phyloP scores from a whole-genome alignment of 257 asterid genomes.

The Dorcoceras hygrometricum region DNA sequence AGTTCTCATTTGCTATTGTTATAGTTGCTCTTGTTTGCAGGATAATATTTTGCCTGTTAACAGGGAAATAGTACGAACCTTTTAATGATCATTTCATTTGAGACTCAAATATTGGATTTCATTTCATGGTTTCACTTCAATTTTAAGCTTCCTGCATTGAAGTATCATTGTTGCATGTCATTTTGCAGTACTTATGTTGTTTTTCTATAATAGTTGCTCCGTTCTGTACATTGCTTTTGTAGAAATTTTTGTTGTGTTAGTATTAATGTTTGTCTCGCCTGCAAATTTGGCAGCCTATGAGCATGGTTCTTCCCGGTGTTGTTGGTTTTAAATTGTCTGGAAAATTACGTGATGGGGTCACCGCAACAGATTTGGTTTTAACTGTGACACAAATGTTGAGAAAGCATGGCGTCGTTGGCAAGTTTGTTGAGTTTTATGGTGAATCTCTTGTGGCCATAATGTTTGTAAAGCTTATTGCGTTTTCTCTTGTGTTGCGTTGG shows the following conservation, averaged over 20 bases:
- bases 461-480: neutral
- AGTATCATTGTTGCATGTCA: too few relatives aligned
- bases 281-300: conserved; percentile 62
- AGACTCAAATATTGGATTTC: neutral
- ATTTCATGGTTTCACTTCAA: neutral
- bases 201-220: neutral
- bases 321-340: conserved; percentile 86
- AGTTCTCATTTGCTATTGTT: neutral
- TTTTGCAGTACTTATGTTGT: too few relatives aligned
- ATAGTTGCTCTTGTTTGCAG: neutral
- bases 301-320: conserved; percentile 96
- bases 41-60: neutral
- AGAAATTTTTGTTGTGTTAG: neutral
- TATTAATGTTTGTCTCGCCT: conserved; percentile 6
- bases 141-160: too few relatives aligned
- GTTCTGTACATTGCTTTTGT: neutral
- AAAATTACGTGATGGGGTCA: conserved; percentile 69
- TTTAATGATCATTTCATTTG: neutral
- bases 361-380: conserved; percentile 92
- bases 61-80: too few relatives aligned
- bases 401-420: conserved; percentile 90
- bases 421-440: conserved; percentile 84
- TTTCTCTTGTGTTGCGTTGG: conserved; percentile 17
- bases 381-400: conserved; percentile 89
- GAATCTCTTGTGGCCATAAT: conserved; percentile 19